A percentile compares a stretch with the other conserved stretches of the same genome.
Conservation (phyloP, 345 rosid species). For the Eucalyptus shirleyi region DNA sequence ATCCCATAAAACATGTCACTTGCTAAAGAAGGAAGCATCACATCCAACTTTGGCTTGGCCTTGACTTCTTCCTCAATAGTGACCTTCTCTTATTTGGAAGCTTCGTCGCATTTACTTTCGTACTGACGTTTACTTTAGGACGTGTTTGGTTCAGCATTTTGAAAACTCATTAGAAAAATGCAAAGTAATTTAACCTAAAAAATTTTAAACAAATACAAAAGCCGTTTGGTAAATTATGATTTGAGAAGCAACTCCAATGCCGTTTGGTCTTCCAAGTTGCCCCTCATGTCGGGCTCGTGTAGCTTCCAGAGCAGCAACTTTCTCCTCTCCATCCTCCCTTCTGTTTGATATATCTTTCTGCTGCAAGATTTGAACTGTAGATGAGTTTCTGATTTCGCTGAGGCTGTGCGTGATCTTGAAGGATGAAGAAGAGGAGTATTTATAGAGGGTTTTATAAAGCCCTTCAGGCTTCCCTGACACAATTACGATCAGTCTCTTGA, state of each 20-base stretch:
- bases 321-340: not conserved
- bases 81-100: not conserved
- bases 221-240: fast-evolving
- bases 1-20: not conserved
- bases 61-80: not conserved
- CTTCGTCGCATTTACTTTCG: not conserved
- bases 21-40: not conserved
- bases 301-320: not conserved
- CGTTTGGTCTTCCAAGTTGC: no score
- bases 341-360: not conserved
- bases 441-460: not conserved
- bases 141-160: no score
- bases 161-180: no score
- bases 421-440: not conserved
- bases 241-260: no score
- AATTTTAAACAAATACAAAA: no score
- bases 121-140: no score
- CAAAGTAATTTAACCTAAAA: no score
- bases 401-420: no score
- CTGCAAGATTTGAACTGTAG: not conserved
- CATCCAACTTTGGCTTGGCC: not conserved
- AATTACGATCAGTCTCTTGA: not conserved
- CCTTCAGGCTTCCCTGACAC: not conserved
- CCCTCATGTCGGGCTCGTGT: no score
- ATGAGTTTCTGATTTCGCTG: no score